phyloP scores from a whole-genome alignment of 1,139 yeast genomes.

The Taphrina populina region DNA sequence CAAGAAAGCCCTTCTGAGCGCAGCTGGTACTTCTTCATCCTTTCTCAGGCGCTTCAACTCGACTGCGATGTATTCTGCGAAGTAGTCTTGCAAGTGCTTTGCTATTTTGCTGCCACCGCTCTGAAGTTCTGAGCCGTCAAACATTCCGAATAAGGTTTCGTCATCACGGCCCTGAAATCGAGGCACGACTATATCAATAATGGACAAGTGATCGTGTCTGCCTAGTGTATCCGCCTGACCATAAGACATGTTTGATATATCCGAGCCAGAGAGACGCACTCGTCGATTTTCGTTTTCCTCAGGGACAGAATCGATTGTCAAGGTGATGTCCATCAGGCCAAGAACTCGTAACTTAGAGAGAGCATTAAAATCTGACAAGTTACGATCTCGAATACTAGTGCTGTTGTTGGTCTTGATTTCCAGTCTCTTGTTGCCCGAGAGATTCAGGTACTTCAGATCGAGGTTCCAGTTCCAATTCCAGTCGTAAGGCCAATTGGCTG shows the following conservation, averaged over 20 bases:
- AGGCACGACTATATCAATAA: conserved; percentile 83
- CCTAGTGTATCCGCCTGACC: conserved; percentile 89
- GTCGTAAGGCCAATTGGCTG: conserved; percentile 91
- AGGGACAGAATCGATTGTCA: conserved; percentile 78
- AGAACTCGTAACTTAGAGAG: conserved; percentile 68
- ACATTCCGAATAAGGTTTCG: conserved; percentile 71
- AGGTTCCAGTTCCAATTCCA: conserved; percentile 96
- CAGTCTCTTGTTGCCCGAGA: conserved; percentile 87
- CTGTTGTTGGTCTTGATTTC: conserved; percentile 67
- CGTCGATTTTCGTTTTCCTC: conserved; percentile 83
- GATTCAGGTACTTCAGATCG: conserved; percentile 73
- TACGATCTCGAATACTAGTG: conserved; percentile 46
- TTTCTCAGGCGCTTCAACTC: conserved; percentile 58
- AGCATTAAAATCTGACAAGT: conserved; percentile 73
- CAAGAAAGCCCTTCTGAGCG: conserved; percentile 75
- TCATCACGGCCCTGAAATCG: conserved; percentile 80
- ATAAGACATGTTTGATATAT: conserved; percentile 70
- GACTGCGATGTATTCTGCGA: conserved; percentile 61
- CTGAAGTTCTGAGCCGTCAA: conserved; percentile 65
- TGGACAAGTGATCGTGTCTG: conserved; percentile 61
- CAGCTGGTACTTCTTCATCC: conserved; percentile 56
- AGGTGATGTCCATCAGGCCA: conserved; percentile 92
- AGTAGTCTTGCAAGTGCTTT: conserved; percentile 68
- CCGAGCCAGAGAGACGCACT: conserved; percentile 89
- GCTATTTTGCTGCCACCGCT: conserved; percentile 59